A percentile compares a stretch with the other conserved stretches of the same genome.
These are phyloP conservation scores for Globisporangium rhizosaccharum DNA, from an alignment of 352 stramenopile genomes.

Conservation along the genomic window DNA sequence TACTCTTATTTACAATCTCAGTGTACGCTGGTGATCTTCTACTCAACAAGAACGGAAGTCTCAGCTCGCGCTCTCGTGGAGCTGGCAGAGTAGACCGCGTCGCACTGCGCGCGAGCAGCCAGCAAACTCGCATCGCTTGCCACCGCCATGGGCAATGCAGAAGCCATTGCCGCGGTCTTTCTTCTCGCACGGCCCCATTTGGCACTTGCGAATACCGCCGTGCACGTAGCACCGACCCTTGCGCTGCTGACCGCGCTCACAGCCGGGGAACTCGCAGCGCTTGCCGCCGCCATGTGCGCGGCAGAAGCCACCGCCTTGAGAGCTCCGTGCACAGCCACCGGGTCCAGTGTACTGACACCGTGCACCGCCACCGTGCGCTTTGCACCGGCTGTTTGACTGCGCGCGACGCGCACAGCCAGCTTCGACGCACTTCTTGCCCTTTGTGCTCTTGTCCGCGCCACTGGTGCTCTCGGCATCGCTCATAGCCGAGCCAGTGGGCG, in stretches of 20 bases:
- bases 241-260: conserved; percentile 66
- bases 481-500: neutral
- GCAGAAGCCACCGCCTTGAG: conserved; percentile 75
- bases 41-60: neutral
- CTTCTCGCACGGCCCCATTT: conserved; percentile 72
- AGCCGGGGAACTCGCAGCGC: conserved; percentile 71
- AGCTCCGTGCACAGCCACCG: conserved; percentile 63
- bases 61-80: conserved; percentile 16
- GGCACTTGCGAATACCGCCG: conserved; percentile 78
- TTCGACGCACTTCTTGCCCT: conserved; percentile 78
- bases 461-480: neutral
- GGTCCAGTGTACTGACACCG: conserved; percentile 59
- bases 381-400: conserved; percentile 82
- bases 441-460: conserved; percentile 18
- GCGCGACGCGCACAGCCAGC: conserved; percentile 49
- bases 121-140: conserved; percentile 31
- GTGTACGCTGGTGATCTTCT: too few relatives aligned
- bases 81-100: conserved; percentile 23
- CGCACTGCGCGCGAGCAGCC: conserved; percentile 26
- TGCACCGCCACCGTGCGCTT: conserved; percentile 66
- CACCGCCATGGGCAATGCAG: conserved; percentile 55
- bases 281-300: conserved; percentile 77
- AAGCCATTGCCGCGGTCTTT: conserved; percentile 75
- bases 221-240: conserved; percentile 84
- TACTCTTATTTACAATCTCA: too few relatives aligned